phyloP scores from a whole-genome alignment of 169 alveolate genomes.

The Plasmodium adleri region DNA sequence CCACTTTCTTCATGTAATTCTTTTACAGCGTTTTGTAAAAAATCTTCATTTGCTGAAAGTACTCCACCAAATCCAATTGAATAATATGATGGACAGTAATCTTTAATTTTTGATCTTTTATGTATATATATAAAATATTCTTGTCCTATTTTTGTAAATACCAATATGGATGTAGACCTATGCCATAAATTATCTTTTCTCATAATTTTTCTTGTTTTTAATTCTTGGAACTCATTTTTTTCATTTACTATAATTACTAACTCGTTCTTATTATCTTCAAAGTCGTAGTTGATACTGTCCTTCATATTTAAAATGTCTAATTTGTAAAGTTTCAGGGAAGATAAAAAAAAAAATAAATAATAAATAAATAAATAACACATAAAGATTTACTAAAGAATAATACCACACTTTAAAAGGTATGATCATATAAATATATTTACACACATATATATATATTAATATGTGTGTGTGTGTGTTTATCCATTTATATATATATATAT shows the following conservation, averaged over 20 bases:
- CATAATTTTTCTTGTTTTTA: constrained; percentile 63
- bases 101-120: constrained; percentile 76
- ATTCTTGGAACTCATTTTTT: constrained; percentile 26
- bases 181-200: constrained; percentile 81
- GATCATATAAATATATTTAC: too few relatives aligned
- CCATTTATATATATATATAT: too few relatives aligned
- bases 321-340: too few relatives aligned
- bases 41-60: constrained; percentile 77
- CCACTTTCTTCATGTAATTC: constrained; percentile 83
- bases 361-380: too few relatives aligned
- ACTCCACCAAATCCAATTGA: constrained; percentile 84
- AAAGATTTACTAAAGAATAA: too few relatives aligned
- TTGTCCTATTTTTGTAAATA: constrained; percentile 50
- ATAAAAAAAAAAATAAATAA: too few relatives aligned
- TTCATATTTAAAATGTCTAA: background rate
- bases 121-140: constrained; percentile 78
- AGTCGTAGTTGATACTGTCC: constrained; percentile 30
- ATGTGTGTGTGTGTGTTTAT: too few relatives aligned
- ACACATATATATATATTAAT: too few relatives aligned
- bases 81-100: constrained; percentile 80
- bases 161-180: constrained; percentile 80
- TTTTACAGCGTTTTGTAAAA: constrained; percentile 77
- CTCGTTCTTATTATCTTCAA: constrained; percentile 59
- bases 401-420: too few relatives aligned
- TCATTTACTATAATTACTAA: constrained; percentile 62